Conservation (phyloP, 345 rosid genomes). For the Gossypium sturtianum region DNA sequence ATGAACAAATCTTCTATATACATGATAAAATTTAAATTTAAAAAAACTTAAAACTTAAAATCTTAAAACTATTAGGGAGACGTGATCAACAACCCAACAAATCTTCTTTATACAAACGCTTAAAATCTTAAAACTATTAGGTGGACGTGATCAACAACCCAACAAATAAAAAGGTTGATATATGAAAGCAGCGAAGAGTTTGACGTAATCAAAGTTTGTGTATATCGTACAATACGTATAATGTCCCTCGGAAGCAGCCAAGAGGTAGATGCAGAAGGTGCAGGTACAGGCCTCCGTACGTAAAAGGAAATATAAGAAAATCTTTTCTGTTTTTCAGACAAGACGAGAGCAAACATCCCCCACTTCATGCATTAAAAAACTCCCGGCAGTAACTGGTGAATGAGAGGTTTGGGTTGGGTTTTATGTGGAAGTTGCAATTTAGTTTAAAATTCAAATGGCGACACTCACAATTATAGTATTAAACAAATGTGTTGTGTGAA, state of each 20-base stretch:
- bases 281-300: slow-evolving; percentile 5
- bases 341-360: background rate
- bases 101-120: too few relatives aligned
- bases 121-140: too few relatives aligned
- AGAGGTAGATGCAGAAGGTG: background rate
- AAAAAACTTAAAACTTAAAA: too few relatives aligned
- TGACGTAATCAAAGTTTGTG: background rate
- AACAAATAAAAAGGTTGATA: background rate
- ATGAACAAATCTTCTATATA: too few relatives aligned
- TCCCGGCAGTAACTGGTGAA: too few relatives aligned
- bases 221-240: background rate
- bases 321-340: background rate
- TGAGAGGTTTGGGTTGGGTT: too few relatives aligned
- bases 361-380: too few relatives aligned
- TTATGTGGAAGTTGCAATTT: too few relatives aligned
- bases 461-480: too few relatives aligned
- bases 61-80: too few relatives aligned
- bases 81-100: background rate
- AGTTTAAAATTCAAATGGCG: too few relatives aligned
- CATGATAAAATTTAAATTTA: too few relatives aligned
- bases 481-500: background rate
- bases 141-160: background rate
- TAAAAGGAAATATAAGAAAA: background rate
- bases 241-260: background rate
- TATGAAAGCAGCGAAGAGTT: background rate